A percentile compares a stretch with the other conserved stretches of the same genome.
phyloP scores from a whole-genome alignment of 2,329 filamentous ascomycete genomes.

The Diaporthe amygdali region DNA sequence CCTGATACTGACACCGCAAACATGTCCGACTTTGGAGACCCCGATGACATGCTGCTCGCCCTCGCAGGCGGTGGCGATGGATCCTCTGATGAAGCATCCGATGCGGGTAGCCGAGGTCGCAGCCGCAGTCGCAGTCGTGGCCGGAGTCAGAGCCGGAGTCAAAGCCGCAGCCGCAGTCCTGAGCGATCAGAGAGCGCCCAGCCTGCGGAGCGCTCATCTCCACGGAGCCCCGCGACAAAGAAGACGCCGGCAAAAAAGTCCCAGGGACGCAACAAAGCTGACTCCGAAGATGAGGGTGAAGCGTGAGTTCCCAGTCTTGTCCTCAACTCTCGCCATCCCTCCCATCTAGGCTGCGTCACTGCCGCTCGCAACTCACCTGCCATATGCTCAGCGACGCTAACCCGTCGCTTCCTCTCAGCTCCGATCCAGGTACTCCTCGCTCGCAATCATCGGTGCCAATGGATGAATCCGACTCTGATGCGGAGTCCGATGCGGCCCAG shows the following conservation, averaged over 20 bases:
- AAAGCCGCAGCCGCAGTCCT: slow-evolving; percentile 7
- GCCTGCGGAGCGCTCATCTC: slow-evolving; percentile 14
- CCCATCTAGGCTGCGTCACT: neutral
- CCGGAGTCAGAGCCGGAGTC: slow-evolving; percentile 34
- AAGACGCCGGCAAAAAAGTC: slow-evolving; percentile 49
- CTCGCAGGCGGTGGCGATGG: slow-evolving; percentile 78
- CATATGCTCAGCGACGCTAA: slow-evolving; percentile 21
- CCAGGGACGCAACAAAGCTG: slow-evolving; percentile 58
- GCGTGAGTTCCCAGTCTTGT: slow-evolving; percentile 64
- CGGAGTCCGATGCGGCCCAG: slow-evolving; percentile 62
- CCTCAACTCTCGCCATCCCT: slow-evolving; percentile 16
- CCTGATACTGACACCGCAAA: slow-evolving; percentile 29
- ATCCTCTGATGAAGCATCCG: slow-evolving; percentile 62
- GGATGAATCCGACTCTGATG: slow-evolving; percentile 83
- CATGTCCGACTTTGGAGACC: slow-evolving; percentile 71
- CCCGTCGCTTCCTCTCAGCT: slow-evolving; percentile 12
- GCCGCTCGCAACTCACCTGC: neutral
- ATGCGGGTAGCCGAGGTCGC: slow-evolving; percentile 58
- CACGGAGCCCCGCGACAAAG: slow-evolving; percentile 39
- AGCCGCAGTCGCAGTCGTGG: slow-evolving; percentile 48
- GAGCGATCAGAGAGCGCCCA: slow-evolving; percentile 42
- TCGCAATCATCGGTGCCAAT: slow-evolving; percentile 85
- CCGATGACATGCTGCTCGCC: slow-evolving; percentile 93
- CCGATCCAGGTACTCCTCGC: slow-evolving; percentile 53
- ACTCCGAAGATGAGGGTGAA: slow-evolving; percentile 80